These are phyloP conservation scores for Helotiales sp. DNA, from an alignment of 2,329 filamentous ascomycete species.

Conservation along the genomic window DNA sequence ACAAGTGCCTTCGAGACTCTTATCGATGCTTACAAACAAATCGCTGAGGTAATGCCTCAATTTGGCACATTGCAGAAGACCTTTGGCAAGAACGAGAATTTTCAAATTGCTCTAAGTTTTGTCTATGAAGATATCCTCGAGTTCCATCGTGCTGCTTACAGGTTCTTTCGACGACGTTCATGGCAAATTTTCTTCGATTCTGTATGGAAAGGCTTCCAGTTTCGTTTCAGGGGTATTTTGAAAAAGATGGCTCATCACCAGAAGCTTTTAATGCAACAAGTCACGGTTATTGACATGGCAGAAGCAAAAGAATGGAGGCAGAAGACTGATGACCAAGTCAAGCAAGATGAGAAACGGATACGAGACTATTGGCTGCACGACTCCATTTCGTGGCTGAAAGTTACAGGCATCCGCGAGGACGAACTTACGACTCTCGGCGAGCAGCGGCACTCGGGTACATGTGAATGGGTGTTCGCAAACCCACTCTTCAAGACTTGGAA, in stretches of 20 bases:
- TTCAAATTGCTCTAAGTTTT: conserved; percentile 43
- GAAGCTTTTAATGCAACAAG: conserved; percentile 11
- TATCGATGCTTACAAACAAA: conserved; percentile 41
- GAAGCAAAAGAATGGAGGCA: conserved; percentile 10
- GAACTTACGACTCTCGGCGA: neutral
- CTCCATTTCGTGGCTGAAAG: conserved; percentile 15
- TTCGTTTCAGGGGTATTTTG: conserved; percentile 12
- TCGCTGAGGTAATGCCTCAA: conserved; percentile 40
- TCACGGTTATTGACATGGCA: conserved; percentile 4
- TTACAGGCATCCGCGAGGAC: neutral
- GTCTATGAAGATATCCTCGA: conserved; percentile 50
- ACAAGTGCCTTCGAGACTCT: conserved; percentile 42
- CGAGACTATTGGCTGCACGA: conserved; percentile 6
- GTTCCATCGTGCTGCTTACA: conserved; percentile 49
- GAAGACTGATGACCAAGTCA: conserved; percentile 4
- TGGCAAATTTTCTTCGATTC: conserved; percentile 17
- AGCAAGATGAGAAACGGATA: neutral
- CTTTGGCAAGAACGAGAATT: conserved; percentile 35
- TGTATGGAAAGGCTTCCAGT: conserved; percentile 17
- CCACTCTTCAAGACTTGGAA: conserved; percentile 6
- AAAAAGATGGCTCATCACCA: conserved; percentile 7
- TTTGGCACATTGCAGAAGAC: conserved; percentile 38
- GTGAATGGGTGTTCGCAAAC: conserved; percentile 12
- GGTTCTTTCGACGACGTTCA: conserved; percentile 39
- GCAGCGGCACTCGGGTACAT: conserved; percentile 11